These are phyloP conservation scores for Cladosporium halotolerans DNA, from an alignment of 2,329 filamentous ascomycete genomes.

Conservation along the genomic window DNA sequence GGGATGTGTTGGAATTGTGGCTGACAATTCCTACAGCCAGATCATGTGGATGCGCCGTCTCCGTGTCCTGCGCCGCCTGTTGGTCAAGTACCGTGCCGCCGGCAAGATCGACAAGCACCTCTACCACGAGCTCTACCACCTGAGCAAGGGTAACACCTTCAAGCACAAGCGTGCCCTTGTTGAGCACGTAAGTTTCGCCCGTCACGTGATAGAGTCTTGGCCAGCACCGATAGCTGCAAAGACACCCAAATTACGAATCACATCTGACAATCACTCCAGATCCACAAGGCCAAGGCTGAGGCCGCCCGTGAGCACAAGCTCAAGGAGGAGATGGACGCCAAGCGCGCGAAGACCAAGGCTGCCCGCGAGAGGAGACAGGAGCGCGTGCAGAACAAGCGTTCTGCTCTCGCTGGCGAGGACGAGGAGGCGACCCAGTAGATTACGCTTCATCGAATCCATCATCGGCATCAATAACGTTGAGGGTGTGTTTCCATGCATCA, in stretches of 20 bases:
- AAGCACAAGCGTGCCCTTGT: conserved; percentile 99
- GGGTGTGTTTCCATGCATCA: conserved; percentile 11
- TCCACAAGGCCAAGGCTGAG: conserved; percentile 99
- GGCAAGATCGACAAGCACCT: conserved; percentile 99
- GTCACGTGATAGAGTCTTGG: conserved; percentile 32
- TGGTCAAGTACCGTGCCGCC: conserved; percentile 99
- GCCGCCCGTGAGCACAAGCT: conserved; percentile 90
- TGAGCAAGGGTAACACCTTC: conserved; percentile 99
- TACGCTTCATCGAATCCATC: conserved; percentile 7
- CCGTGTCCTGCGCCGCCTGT: conserved; percentile 95
- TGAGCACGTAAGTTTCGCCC: conserved; percentile 80
- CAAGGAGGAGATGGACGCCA: conserved; percentile 99
- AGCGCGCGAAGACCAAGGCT: conserved; percentile 99
- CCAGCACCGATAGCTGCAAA: conserved; percentile 11
- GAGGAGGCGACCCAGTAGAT: conserved; percentile 34
- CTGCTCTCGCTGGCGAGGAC: conserved; percentile 70
- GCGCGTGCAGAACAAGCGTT: conserved; percentile 85
- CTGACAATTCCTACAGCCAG: conserved; percentile 57
- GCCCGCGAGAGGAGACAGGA: conserved; percentile 97
- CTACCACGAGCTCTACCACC: conserved; percentile 99
- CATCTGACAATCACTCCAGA: conserved; percentile 50
- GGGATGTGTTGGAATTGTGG: conserved; percentile 8
- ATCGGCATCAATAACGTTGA: conserved; percentile 11
- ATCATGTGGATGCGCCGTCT: conserved; percentile 99
- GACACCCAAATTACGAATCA: conserved; percentile 12